phyloP scores from a whole-genome alignment of 228 moss, liverwort and hornwort species.

The Sphagnum fallax region DNA sequence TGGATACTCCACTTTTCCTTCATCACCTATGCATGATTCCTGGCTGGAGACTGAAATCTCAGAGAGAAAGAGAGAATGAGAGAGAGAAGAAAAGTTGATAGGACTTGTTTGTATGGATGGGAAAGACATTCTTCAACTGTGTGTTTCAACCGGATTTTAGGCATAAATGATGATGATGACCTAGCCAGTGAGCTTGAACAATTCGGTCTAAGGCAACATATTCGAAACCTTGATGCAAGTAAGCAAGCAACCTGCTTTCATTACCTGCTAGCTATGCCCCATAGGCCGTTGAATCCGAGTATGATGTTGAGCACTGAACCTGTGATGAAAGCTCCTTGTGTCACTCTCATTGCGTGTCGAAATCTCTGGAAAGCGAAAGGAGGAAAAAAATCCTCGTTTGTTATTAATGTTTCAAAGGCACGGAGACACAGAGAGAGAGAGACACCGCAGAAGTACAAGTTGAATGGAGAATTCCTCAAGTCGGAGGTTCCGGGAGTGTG shows the following conservation, averaged over 20 bases:
- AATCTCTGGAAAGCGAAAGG: constrained; percentile 25
- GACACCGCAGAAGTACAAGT: background rate
- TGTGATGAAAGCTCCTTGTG: constrained; percentile 44
- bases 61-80: background rate
- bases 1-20: too few relatives aligned
- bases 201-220: too few relatives aligned
- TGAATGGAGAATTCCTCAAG: background rate
- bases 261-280: constrained; percentile 43
- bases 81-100: background rate
- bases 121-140: too few relatives aligned
- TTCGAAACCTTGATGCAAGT: too few relatives aligned
- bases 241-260: too few relatives aligned
- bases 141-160: too few relatives aligned
- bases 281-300: constrained; percentile 44
- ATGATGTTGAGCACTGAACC: constrained; percentile 38
- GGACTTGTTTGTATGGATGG: background rate
- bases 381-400: too few relatives aligned
- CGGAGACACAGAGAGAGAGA: background rate
- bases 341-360: constrained; percentile 34
- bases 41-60: background rate
- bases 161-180: too few relatives aligned
- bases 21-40: too few relatives aligned
- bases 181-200: too few relatives aligned
- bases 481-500: too few relatives aligned
- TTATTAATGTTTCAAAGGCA: background rate